phyloP scores from a whole-genome alignment of 164 flowering plant species.

The Akebia trifoliata region DNA sequence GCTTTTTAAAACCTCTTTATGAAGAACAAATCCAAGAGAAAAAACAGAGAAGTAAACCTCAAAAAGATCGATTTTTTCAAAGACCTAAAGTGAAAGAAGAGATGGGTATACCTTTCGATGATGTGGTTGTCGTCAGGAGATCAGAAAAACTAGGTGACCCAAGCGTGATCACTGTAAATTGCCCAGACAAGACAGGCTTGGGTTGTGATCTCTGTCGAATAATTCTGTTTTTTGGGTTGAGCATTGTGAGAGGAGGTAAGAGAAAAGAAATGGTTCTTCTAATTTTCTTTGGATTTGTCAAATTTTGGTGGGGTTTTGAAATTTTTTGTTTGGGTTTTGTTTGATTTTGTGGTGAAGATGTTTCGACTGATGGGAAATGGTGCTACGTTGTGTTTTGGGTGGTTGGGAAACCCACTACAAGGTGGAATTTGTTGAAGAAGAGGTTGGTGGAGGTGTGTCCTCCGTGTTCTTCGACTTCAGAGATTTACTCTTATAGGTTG shows the following conservation, averaged over 20 bases:
- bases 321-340: conserved; percentile 1
- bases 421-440: conserved; percentile 59
- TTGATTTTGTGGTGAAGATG: conserved; percentile 51
- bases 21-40: neutral
- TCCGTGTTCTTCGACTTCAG: conserved; percentile 21
- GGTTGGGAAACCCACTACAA: conserved; percentile 31
- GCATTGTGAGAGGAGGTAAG: conserved; percentile 56
- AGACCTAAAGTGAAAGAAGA: conserved; percentile 1
- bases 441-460: conserved; percentile 56
- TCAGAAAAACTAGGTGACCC: conserved; percentile 39
- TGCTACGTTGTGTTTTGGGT: conserved; percentile 81
- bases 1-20: neutral
- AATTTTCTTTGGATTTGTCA: neutral
- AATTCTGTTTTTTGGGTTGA: conserved; percentile 56
- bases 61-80: too few species aligned
- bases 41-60: neutral
- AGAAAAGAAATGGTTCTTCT: neutral
- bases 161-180: conserved; percentile 56
- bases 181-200: conserved; percentile 74
- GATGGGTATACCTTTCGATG: conserved; percentile 57
- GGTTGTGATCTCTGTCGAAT: conserved; percentile 70
- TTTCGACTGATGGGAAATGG: conserved; percentile 84
- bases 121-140: conserved; percentile 43
- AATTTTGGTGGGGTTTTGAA: neutral
- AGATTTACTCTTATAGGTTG: conserved; percentile 20